These are phyloP conservation scores for Tetrapisispora iriomotensis DNA, from an alignment of 805 yeast species.

Conservation along the genomic window DNA sequence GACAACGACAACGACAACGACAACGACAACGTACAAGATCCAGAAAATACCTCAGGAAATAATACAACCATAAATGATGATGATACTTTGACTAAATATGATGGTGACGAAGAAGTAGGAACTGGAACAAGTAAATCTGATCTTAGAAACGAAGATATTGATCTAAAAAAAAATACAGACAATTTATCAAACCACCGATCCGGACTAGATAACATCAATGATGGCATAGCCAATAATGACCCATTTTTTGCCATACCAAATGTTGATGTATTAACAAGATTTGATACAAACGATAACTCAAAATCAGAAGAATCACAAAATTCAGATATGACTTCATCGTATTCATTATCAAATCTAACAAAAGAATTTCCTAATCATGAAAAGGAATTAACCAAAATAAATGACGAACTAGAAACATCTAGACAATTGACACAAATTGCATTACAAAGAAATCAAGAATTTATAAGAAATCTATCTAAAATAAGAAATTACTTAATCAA, in stretches of 20 bases:
- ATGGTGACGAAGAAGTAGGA: conserved; percentile 13
- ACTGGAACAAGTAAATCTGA: background rate
- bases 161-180: conserved; percentile 4
- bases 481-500: conserved; percentile 68
- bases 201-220: too few relatives aligned
- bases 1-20: conserved; percentile 5
- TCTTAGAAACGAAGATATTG: conserved; percentile 8
- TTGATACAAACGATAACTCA: conserved; percentile 11
- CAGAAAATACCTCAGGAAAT: conserved; percentile 6
- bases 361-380: conserved; percentile 29
- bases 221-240: too few relatives aligned
- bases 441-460: conserved; percentile 78
- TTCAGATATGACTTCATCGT: background rate
- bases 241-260: conserved; percentile 5
- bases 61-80: conserved; percentile 11
- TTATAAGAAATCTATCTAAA: conserved; percentile 63
- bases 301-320: conserved; percentile 36
- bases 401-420: conserved; percentile 55
- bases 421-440: conserved; percentile 69
- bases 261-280: background rate
- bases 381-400: conserved; percentile 34
- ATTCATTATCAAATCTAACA: conserved; percentile 12
- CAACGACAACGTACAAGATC: background rate
- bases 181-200: too few relatives aligned
- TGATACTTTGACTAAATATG: conserved; percentile 9